Percentiles rank a stretch among this genome's conserved stretches.
Conservation (phyloP, 2,329 filamentous ascomycete species). For the Microsporum canis region DNA sequence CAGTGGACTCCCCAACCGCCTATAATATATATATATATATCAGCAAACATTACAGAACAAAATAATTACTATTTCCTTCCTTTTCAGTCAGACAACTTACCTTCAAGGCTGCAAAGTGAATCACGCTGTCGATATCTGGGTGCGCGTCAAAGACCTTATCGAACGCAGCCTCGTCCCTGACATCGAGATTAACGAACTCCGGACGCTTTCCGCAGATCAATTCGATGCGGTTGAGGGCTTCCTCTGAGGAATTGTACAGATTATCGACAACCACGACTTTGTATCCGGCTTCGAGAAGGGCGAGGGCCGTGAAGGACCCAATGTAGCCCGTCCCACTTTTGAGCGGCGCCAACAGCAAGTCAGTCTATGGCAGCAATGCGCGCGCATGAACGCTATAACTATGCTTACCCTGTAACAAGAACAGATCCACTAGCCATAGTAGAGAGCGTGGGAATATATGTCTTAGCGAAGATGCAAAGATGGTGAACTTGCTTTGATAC, state of each 20-base stretch:
- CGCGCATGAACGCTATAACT: conserved; percentile 6
- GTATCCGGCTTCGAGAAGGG: conserved; percentile 87
- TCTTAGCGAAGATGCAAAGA: neutral
- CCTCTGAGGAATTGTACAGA: conserved; percentile 90
- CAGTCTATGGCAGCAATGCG: conserved; percentile 11
- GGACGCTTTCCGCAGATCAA: conserved; percentile 82
- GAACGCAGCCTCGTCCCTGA: conserved; percentile 72
- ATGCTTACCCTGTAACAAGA: conserved; percentile 75
- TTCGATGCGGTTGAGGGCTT: conserved; percentile 89
- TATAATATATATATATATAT: conserved; percentile 26
- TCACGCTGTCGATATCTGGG: conserved; percentile 92
- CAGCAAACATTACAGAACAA: neutral
- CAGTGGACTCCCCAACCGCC: conserved; percentile 90
- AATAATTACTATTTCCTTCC: neutral
- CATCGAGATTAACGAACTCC: conserved; percentile 71
- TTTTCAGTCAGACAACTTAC: conserved; percentile 35
- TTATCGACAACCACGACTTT: conserved; percentile 94
- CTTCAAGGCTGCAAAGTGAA: conserved; percentile 97
- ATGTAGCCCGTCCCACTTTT: conserved; percentile 94
- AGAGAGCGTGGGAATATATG: conserved; percentile 13
- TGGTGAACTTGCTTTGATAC: neutral
- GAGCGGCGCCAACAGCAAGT: conserved; percentile 16
- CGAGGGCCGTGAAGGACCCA: conserved; percentile 88
- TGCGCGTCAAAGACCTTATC: conserved; percentile 81
- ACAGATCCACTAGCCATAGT: conserved; percentile 74